Conservation (phyloP, 192 early-diverging fungal species). For the Chytriomyces sp. region DNA sequence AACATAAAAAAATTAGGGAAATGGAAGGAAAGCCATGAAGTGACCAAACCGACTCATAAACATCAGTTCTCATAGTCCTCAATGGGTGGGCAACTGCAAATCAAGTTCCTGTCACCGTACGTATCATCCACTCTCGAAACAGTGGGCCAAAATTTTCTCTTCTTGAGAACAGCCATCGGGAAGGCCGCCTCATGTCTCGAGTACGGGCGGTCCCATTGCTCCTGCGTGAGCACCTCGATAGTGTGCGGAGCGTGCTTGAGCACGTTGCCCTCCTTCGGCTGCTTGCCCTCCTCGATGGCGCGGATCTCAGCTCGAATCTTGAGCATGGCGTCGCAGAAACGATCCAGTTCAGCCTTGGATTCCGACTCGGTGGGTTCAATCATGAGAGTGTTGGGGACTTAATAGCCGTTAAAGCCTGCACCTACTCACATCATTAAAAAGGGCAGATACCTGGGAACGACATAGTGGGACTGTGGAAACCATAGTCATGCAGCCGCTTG, state of each 20-base stretch:
- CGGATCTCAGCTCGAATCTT: conserved; percentile 91
- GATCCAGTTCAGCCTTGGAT: conserved; percentile 87
- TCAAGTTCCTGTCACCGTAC: conserved; percentile 91
- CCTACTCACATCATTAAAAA: not conserved
- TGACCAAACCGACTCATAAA: too few relatives aligned
- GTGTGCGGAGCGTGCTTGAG: conserved; percentile 90
- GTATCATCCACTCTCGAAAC: conserved; percentile 89
- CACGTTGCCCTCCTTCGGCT: conserved; percentile 85
- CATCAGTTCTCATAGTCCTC: conserved; percentile 61
- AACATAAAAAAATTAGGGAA: too few relatives aligned
- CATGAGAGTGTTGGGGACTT: conserved; percentile 98
- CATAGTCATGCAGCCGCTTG: conserved; percentile 98
- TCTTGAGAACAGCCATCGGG: conserved; percentile 77
- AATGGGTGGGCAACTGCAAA: conserved; percentile 94
- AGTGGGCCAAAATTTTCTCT: conserved; percentile 98
- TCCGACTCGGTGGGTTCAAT: conserved; percentile 99
- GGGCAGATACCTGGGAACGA: conserved; percentile 74
- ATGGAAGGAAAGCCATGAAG: too few relatives aligned
- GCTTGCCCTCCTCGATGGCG: conserved; percentile 81
- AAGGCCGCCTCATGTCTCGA: conserved; percentile 86
- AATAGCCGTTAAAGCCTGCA: too few relatives aligned
- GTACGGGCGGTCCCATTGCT: conserved; percentile 88
- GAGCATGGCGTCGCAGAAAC: conserved; percentile 99
- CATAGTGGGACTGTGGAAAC: conserved; percentile 99
- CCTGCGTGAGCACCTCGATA: conserved; percentile 73